Percentiles rank a stretch among this genome's conserved stretches.
Evolutionary conservation across 1,284 basidiomycete species (phyloP).

Genomic region (Tilletia setariae): DNA sequence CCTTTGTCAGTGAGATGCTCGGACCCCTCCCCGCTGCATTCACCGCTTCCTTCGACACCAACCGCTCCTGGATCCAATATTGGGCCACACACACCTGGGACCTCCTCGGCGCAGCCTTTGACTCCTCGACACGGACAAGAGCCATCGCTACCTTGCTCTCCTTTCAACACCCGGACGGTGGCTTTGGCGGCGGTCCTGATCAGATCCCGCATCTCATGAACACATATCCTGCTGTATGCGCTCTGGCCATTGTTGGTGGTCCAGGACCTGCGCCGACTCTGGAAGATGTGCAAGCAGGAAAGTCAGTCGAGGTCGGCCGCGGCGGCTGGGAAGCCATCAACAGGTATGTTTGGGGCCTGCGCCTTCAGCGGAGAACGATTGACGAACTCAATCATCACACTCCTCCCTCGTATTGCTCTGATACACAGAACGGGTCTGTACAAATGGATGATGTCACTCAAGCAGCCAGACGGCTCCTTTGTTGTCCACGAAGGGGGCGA

Average conservation of each 20-base stretch:
- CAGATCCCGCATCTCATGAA: slow-evolving; percentile 84
- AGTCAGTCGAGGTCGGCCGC: slow-evolving; percentile 57
- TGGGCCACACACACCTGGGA: slow-evolving; percentile 49
- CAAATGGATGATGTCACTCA: slow-evolving; percentile 84
- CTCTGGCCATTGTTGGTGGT: slow-evolving; percentile 76
- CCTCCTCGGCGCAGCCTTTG: slow-evolving; percentile 39
- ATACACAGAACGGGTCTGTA: slow-evolving; percentile 64
- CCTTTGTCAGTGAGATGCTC: slow-evolving; percentile 43
- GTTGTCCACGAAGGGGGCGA: slow-evolving; percentile 82
- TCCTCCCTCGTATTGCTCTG: not conserved
- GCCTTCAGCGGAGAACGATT: not conserved
- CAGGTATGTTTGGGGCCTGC: slow-evolving; percentile 27
- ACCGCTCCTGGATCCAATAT: slow-evolving; percentile 52
- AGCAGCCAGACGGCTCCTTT: slow-evolving; percentile 91
- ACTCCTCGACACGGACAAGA: slow-evolving; percentile 30
- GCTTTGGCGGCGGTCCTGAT: slow-evolving; percentile 85
- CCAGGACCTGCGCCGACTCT: slow-evolving; percentile 54
- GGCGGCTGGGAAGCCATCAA: slow-evolving; percentile 56
- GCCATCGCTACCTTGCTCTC: slow-evolving; percentile 50
- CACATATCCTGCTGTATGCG: slow-evolving; percentile 82
- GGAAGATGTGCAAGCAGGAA: slow-evolving; percentile 56
- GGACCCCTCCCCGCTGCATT: slow-evolving; percentile 44
- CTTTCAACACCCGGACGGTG: slow-evolving; percentile 61
- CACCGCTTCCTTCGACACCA: slow-evolving; percentile 44
- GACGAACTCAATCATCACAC: not conserved